Evolutionary conservation across 768 basidiomycete species (phyloP).

Genomic region (Tricholoma terreum): DNA sequence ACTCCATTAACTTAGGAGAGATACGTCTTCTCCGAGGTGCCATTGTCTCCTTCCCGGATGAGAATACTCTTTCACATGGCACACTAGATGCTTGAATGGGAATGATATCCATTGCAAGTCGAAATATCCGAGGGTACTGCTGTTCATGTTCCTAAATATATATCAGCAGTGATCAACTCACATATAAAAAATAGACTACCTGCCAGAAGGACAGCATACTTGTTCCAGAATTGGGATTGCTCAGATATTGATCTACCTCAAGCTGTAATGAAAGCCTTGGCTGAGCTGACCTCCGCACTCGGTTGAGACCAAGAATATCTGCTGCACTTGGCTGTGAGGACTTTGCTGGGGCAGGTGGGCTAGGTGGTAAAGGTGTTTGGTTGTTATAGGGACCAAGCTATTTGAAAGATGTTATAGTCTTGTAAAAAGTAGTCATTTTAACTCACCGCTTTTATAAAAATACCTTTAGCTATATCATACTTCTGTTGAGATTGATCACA

Average conservation of each 20-base stretch:
- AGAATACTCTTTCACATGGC: too few species aligned
- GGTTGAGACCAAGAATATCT: background rate
- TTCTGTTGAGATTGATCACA: background rate
- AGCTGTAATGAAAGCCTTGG: background rate
- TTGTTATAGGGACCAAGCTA: background rate
- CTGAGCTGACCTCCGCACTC: too few species aligned
- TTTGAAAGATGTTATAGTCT: background rate
- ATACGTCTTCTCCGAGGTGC: too few species aligned
- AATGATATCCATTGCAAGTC: too few species aligned
- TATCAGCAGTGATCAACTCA: too few species aligned
- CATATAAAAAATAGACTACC: background rate
- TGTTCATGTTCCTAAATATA: too few species aligned
- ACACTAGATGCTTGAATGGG: too few species aligned
- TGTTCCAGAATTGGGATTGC: background rate
- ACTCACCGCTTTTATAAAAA: background rate
- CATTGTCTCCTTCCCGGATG: too few species aligned
- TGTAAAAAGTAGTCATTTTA: background rate
- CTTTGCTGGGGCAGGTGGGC: background rate
- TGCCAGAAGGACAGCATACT: background rate
- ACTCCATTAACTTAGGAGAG: too few species aligned
- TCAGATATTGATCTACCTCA: background rate
- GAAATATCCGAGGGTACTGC: too few species aligned
- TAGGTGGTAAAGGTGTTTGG: background rate
- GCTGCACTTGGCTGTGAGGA: background rate
- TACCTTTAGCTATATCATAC: background rate